phyloP scores from a whole-genome alignment of 2,329 filamentous ascomycete species.

The Pyricularia sp. region DNA sequence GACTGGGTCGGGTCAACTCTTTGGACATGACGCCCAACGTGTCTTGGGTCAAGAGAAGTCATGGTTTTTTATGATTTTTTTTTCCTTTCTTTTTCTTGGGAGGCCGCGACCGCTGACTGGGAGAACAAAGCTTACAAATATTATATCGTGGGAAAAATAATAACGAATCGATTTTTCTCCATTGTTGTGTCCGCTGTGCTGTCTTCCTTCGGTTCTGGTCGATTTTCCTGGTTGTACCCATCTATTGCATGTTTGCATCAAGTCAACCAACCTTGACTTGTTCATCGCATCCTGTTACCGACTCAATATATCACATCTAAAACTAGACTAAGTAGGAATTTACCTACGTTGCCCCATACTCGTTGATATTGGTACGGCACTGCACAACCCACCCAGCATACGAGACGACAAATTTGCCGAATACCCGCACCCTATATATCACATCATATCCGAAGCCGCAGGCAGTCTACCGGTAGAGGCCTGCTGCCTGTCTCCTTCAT shows the following conservation, averaged over 20 bases:
- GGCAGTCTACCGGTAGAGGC: not conserved
- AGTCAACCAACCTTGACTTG: not conserved
- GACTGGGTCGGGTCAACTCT: not conserved
- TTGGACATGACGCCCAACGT: not conserved
- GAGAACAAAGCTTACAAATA: not conserved
- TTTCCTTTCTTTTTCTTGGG: not conserved
- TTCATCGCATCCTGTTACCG: not conserved
- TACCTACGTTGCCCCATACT: not conserved
- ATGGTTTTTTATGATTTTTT: not conserved
- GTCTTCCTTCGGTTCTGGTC: not conserved
- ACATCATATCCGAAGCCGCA: not conserved
- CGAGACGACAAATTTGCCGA: not conserved
- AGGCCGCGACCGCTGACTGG: not conserved
- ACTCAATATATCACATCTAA: not conserved
- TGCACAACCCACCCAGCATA: not conserved
- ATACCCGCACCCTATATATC: not conserved
- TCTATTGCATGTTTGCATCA: not conserved
- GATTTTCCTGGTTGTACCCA: not conserved
- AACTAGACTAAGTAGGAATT: not conserved
- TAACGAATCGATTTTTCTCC: not conserved
- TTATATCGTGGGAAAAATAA: not conserved
- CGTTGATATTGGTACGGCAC: not conserved
- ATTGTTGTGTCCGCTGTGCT: not conserved
- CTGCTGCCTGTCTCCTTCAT: not conserved
- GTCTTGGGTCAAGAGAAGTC: not conserved